Percentiles rank a stretch among this genome's conserved stretches.
Evolutionary conservation across 2,329 filamentous ascomycete species (phyloP).

Genomic region (Graphilbum ipis-grandicollis): DNA sequence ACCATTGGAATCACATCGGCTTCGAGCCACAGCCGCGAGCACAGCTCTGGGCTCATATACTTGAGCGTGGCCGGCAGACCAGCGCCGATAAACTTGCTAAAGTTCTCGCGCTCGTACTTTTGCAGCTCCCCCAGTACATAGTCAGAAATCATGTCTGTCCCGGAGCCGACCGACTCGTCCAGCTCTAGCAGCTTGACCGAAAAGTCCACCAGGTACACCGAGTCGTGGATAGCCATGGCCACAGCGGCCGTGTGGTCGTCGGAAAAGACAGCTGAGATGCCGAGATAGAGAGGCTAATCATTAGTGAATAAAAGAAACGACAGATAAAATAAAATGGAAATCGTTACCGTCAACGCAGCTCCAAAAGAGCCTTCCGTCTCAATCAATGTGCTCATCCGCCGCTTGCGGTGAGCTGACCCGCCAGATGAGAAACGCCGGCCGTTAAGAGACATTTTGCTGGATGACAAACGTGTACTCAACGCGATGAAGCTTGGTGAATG

Average conservation of each 20-base stretch:
- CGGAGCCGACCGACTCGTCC: constrained; percentile 19
- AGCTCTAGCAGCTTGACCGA: constrained; percentile 39
- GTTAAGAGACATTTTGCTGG: constrained; percentile 1
- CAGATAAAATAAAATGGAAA: no score
- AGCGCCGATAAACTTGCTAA: constrained; percentile 58
- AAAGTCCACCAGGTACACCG: constrained; percentile 59
- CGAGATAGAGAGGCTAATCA: constrained; percentile 46
- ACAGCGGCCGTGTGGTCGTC: constrained; percentile 37
- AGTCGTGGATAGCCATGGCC: constrained; percentile 55
- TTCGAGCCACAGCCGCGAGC: constrained; percentile 57
- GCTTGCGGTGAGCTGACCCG: constrained; percentile 26
- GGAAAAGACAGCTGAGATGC: constrained; percentile 38
- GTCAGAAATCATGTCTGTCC: constrained; percentile 34
- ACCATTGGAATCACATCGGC: constrained; percentile 61
- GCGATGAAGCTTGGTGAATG: no score
- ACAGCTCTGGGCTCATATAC: constrained; percentile 44
- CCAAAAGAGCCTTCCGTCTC: constrained; percentile 26
- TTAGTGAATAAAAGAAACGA: no score
- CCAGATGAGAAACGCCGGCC: constrained; percentile 23
- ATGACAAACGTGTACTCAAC: no score
- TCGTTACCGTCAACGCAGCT: constrained; percentile 26
- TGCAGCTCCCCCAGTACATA: constrained; percentile 39
- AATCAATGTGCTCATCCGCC: constrained; percentile 26
- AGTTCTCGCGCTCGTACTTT: constrained; percentile 44
- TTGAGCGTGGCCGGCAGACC: constrained; percentile 47